Base-by-base conservation (phyloP, 768 basidiomycete species). In the Mycena galericulata region DNA sequence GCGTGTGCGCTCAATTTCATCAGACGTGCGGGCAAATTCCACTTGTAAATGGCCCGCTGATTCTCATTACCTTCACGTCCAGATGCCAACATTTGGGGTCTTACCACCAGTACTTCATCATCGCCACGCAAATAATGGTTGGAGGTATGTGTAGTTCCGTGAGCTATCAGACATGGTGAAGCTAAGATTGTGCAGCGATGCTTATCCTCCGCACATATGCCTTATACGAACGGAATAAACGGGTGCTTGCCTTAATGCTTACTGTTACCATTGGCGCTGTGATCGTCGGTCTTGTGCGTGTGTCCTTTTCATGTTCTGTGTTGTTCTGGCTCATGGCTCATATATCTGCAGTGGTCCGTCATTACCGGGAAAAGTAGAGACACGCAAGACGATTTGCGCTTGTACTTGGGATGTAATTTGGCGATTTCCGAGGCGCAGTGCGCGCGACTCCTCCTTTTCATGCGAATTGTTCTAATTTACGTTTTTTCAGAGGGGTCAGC, bases 121-220 rank as follows among this genome's bases (percentile, higher is more conserved):
- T 71, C 22, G 56, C 45, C 27, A 64, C 46, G 5, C 70, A 71
- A 32, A 3, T 67, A 2, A 49, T 67, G 15, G 22, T 67, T 38
- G 65, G 43, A 24, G 29, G 69, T 66, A 8, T 30, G 59, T 22
- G 26, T 26, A 18, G 12, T 43, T 18, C 24, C 27, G 20, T 22
- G 32, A n/a, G 12, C 20, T 29, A 24, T 4, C 18, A 1, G 51
- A 7, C 20, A 18, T n/a, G 17, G 24, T 18, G 34, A 36, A n/a
- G 20, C 30, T 54, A 10, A 58, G 4, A 2, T 26, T 41, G 18
- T 18, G 3, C 27, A 72, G 69, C 46, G 2, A 70, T 73, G 65
- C 63, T 70, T 8, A 65, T 71, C n/a, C 15, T 73, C 7, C 67
- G 69, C 3, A 73, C 72, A 2, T 66, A 68, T 41, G 72, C 72